These are phyloP conservation scores for Clarireedia monteithiana DNA, from an alignment of 2,329 filamentous ascomycete species.

Conservation along the genomic window DNA sequence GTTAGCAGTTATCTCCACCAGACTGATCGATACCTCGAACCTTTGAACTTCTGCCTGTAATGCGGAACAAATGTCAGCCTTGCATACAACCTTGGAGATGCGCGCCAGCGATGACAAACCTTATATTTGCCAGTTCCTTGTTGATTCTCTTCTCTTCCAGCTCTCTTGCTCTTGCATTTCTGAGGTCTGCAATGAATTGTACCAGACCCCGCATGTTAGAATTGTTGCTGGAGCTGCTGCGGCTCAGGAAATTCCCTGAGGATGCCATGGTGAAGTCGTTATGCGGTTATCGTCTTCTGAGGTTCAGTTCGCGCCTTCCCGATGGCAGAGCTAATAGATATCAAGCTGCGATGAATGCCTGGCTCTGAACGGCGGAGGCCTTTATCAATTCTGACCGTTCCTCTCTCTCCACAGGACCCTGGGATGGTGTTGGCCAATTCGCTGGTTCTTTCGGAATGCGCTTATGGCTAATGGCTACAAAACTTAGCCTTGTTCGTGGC, in stretches of 20 bases:
- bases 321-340: not conserved
- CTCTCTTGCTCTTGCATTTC: conserved; percentile 90
- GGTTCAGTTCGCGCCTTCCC: not conserved
- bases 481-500: conserved; percentile 11
- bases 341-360: not conserved
- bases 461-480: conserved; percentile 5
- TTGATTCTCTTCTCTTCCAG: conserved; percentile 99
- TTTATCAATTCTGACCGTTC: not conserved
- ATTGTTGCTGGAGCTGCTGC: conserved; percentile 52
- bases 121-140: conserved; percentile 97
- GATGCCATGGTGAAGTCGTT: conserved; percentile 21
- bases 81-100: conserved; percentile 4
- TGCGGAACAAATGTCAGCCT: conserved; percentile 20
- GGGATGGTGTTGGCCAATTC: not conserved
- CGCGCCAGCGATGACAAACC: conserved; percentile 38
- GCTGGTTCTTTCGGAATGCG: conserved; percentile 2
- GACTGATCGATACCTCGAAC: conserved; percentile 30
- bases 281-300: not conserved
- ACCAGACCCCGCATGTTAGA: conserved; percentile 77
- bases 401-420: not conserved
- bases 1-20: conserved; percentile 13
- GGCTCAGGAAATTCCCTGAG: conserved; percentile 53
- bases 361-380: not conserved
- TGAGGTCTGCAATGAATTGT: conserved; percentile 94
- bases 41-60: conserved; percentile 84